These are phyloP conservation scores for Citrus cavaleriei DNA, from an alignment of 345 rosid species.

Conservation along the genomic window DNA sequence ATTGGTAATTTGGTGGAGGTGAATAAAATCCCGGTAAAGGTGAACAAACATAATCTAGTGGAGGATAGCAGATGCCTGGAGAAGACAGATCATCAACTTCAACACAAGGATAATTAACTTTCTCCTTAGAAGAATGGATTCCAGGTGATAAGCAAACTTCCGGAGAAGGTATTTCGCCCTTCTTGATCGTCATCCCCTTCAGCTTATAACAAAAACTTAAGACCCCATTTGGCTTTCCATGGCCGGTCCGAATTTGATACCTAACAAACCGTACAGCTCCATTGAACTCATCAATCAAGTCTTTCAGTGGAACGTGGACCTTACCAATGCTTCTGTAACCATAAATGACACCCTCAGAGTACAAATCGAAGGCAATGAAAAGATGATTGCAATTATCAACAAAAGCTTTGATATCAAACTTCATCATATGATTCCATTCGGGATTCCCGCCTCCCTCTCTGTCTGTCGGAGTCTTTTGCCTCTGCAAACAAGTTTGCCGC, in stretches of 20 bases:
- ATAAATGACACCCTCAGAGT: slow-evolving; percentile 15
- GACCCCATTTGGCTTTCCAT: slow-evolving; percentile 39
- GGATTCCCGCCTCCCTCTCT: slow-evolving; percentile 38
- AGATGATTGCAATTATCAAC: slow-evolving; percentile 5
- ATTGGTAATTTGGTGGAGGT: slow-evolving; percentile 1
- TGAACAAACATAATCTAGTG: background rate
- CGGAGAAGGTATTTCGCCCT: background rate
- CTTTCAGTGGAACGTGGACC: slow-evolving; percentile 30
- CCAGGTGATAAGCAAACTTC: background rate
- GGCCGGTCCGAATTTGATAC: slow-evolving; percentile 32
- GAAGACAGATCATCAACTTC: background rate
- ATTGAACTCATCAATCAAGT: slow-evolving; percentile 33
- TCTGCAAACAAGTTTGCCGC: slow-evolving; percentile 16
- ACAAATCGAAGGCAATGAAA: slow-evolving; percentile 31
- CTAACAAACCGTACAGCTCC: slow-evolving; percentile 27
- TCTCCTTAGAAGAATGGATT: background rate
- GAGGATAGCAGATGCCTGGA: slow-evolving; percentile 2
- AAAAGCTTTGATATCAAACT: slow-evolving; percentile 27
- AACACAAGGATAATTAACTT: slow-evolving; percentile 10
- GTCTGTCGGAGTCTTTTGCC: slow-evolving; percentile 28
- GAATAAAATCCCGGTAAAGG: background rate
- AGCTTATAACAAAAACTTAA: slow-evolving; percentile 33
- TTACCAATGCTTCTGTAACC: slow-evolving; percentile 34
- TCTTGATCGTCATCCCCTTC: slow-evolving; percentile 7
- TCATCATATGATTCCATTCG: slow-evolving; percentile 41